phyloP scores from a whole-genome alignment of 192 early-diverging fungal species.

The Gonapodya prolifera region DNA sequence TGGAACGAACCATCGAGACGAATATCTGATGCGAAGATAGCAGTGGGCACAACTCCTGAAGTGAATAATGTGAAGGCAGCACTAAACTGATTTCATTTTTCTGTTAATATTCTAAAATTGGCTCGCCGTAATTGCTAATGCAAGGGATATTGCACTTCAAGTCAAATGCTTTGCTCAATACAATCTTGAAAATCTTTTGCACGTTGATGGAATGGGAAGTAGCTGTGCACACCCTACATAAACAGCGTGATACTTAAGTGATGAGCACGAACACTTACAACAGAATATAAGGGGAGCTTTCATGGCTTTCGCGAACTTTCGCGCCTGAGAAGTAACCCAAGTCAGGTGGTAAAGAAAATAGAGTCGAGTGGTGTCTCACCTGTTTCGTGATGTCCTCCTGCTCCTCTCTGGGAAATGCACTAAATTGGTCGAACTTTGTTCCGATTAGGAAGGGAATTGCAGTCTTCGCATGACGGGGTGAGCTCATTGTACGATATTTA shows the following conservation, averaged over 20 bases:
- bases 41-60: too few relatives aligned
- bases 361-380: conserved; percentile 19
- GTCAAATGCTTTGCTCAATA: conserved; percentile 85
- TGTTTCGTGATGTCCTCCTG: conserved; percentile 88
- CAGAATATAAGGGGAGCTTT: conserved; percentile 88
- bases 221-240: conserved; percentile 10
- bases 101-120: conserved; percentile 73
- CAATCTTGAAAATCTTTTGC: conserved; percentile 96
- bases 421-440: conserved; percentile 94
- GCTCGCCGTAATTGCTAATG: conserved; percentile 79
- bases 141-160: conserved; percentile 85
- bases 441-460: conserved; percentile 91
- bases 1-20: too few relatives aligned
- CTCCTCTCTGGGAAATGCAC: conserved; percentile 67
- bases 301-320: conserved; percentile 87
- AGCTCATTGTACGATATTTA: background rate
- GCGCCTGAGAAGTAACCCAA: conserved; percentile 40
- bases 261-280: conserved; percentile 13
- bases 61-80: too few relatives aligned
- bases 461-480: conserved; percentile 27
- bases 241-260: background rate
- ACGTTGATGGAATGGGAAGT: conserved; percentile 90
- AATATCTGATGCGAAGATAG: too few relatives aligned
- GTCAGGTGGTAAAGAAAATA: background rate
- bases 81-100: too few relatives aligned